These are phyloP conservation scores for Ulvella scutata DNA, from an alignment of 139 green algal species.

Conservation along the genomic window DNA sequence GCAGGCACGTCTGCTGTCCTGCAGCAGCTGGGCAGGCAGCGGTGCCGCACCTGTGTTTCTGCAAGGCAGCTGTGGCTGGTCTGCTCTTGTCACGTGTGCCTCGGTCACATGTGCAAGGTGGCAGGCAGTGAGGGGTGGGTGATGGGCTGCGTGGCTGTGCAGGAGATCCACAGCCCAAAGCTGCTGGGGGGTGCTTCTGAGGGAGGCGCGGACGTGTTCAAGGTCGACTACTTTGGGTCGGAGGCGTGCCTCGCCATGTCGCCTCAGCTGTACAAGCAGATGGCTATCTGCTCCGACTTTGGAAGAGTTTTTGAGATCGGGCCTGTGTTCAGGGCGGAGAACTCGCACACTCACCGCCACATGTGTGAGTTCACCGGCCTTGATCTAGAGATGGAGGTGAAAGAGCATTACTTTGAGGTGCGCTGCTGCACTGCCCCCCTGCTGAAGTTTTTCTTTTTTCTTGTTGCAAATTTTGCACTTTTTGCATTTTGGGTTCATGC, in stretches of 20 bases:
- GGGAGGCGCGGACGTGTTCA: constrained; percentile 85
- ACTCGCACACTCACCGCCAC: constrained; percentile 92
- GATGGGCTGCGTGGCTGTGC: too few relatives aligned
- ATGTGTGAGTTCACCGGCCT: constrained; percentile 97
- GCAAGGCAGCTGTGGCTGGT: too few relatives aligned
- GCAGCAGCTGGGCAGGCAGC: too few relatives aligned
- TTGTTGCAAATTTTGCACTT: too few relatives aligned
- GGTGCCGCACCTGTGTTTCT: too few relatives aligned
- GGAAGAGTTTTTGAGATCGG: constrained; percentile 91
- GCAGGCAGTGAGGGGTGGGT: too few relatives aligned
- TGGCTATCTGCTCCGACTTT: constrained; percentile 89
- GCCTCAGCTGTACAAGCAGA: constrained; percentile 97
- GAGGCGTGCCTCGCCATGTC: constrained; percentile 85
- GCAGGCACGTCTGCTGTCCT: too few relatives aligned
- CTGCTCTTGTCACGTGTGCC: too few relatives aligned
- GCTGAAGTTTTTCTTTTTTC: constrained; percentile 7
- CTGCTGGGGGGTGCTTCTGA: constrained; percentile 69
- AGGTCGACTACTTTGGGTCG: constrained; percentile 87
- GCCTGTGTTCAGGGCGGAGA: constrained; percentile 92
- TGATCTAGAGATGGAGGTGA: constrained; percentile 96
- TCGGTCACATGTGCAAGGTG: too few relatives aligned
- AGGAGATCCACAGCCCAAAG: constrained; percentile 98
- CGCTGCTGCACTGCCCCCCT: background rate
- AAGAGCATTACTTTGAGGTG: constrained; percentile 92
- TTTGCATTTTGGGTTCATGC: too few relatives aligned